Conservation (phyloP, 2,329 filamentous ascomycete species). For the Apiospora phragmitis region DNA sequence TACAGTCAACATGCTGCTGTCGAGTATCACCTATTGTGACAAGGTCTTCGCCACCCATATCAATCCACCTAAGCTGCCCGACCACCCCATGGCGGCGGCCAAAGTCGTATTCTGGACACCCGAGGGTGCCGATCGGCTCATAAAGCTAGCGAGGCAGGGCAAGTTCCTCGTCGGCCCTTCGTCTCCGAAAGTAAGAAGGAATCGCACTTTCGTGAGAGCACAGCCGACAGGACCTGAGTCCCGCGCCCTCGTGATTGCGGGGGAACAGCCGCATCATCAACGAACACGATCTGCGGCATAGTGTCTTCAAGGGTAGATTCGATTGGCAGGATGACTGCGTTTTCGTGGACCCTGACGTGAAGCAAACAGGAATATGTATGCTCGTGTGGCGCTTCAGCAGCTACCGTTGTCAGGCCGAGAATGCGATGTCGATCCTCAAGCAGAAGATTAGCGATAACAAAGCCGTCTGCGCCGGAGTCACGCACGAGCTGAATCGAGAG, state of each 20-base stretch:
- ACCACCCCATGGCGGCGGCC: slow-evolving; percentile 29
- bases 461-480: not conserved
- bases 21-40: slow-evolving; percentile 44
- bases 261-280: slow-evolving; percentile 45
- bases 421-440: not conserved
- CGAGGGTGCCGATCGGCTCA: slow-evolving; percentile 47
- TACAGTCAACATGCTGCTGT: slow-evolving; percentile 44
- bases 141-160: slow-evolving; percentile 42
- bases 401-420: slow-evolving; percentile 54
- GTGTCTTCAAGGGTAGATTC: slow-evolving; percentile 46
- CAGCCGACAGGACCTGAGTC: slow-evolving; percentile 31
- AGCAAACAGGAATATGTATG: too few relatives aligned
- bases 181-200: slow-evolving; percentile 37
- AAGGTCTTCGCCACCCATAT: slow-evolving; percentile 54
- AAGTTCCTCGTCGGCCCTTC: slow-evolving; percentile 42
- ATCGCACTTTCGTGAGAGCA: slow-evolving; percentile 47
- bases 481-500: not conserved
- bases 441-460: not conserved
- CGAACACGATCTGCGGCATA: slow-evolving; percentile 35
- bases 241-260: slow-evolving; percentile 52
- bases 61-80: slow-evolving; percentile 42
- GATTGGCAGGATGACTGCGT: slow-evolving; percentile 49
- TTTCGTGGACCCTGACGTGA: slow-evolving; percentile 21
- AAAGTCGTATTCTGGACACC: slow-evolving; percentile 50
- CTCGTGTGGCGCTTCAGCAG: slow-evolving; percentile 56